These are phyloP conservation scores for Diaporthe vexans DNA, from an alignment of 2,329 filamentous ascomycete species.

Conservation along the genomic window DNA sequence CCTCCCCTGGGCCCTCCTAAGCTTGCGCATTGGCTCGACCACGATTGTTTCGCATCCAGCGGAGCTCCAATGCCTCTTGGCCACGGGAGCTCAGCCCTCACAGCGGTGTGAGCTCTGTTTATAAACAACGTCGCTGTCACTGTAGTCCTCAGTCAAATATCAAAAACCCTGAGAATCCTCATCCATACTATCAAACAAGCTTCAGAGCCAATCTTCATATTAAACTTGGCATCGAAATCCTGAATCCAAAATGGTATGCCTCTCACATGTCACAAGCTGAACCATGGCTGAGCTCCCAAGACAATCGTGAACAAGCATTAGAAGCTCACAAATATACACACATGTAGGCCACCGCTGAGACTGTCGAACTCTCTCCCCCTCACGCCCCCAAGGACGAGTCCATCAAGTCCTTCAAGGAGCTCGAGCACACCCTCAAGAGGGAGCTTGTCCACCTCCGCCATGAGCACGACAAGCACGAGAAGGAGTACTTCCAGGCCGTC, in stretches of 20 bases:
- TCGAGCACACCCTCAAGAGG: conserved; percentile 66
- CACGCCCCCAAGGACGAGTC: conserved; percentile 66
- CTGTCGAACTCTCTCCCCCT: conserved; percentile 62
- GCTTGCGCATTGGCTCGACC: conserved; percentile 25
- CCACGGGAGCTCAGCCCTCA: conserved; percentile 35
- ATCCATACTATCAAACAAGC: neutral
- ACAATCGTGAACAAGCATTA: neutral
- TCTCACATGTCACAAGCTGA: neutral
- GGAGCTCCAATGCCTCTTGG: conserved; percentile 35
- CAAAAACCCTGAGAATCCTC: neutral
- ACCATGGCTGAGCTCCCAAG: neutral
- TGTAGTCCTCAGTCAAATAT: neutral
- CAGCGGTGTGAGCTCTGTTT: conserved; percentile 35
- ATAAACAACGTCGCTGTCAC: neutral
- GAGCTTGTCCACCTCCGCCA: conserved; percentile 63
- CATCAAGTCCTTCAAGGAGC: conserved; percentile 62
- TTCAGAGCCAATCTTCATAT: neutral
- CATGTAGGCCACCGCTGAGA: conserved; percentile 65
- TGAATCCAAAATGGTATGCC: conserved; percentile 35
- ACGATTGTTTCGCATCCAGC: conserved; percentile 36
- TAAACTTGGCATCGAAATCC: neutral
- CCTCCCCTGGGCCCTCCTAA: conserved; percentile 20
- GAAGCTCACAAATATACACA: conserved; percentile 24
- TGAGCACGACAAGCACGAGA: conserved; percentile 65
- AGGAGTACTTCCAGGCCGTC: conserved; percentile 67